Evolutionary conservation across 805 yeast genomes (phyloP).

Genomic region (Saturnispora sekii): DNA sequence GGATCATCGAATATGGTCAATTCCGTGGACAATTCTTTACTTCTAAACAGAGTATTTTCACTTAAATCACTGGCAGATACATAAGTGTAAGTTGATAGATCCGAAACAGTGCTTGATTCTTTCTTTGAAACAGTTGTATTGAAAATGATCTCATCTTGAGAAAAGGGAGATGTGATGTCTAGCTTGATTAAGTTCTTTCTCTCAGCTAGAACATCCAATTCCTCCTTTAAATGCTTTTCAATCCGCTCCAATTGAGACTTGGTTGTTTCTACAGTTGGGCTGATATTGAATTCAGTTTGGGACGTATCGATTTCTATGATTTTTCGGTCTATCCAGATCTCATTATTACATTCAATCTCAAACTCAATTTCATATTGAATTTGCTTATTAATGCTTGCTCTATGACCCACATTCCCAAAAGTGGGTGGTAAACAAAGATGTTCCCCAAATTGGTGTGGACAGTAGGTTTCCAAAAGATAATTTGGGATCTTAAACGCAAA

Average conservation of each 20-base stretch:
- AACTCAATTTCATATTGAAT: constrained; percentile 44
- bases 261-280: background rate
- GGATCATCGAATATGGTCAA: background rate
- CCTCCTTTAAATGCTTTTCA: constrained; percentile 3
- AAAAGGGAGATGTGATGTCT: background rate
- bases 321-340: background rate
- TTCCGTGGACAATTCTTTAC: background rate
- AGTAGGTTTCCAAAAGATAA: constrained; percentile 41
- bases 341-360: constrained; percentile 23
- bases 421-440: constrained; percentile 33
- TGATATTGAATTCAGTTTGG: background rate
- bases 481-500: constrained; percentile 46
- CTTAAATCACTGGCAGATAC: background rate
- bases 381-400: constrained; percentile 31
- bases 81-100: background rate
- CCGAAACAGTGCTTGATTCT: background rate
- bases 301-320: constrained; percentile 1
- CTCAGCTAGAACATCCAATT: constrained; percentile 8
- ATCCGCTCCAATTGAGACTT: constrained; percentile 9
- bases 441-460: constrained; percentile 32
- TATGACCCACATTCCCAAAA: constrained; percentile 27
- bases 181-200: constrained; percentile 5
- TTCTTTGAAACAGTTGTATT: constrained; percentile 3
- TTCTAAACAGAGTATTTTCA: background rate
- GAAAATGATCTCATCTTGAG: constrained; percentile 11